Evolutionary conservation across 805 yeast species (phyloP).

Genomic region (Maudiozyma barnettii): DNA sequence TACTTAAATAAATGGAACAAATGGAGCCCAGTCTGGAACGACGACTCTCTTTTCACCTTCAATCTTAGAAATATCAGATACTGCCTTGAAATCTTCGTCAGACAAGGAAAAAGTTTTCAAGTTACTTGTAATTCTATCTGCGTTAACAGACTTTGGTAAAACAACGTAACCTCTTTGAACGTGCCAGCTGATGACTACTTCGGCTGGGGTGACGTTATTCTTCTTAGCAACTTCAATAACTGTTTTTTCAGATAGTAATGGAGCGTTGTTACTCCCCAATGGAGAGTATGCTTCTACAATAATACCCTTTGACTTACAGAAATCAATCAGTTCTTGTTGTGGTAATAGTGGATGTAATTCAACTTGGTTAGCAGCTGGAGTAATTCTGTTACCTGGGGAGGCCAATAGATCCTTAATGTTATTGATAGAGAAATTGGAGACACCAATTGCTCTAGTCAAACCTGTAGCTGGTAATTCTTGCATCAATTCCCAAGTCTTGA

Average conservation of each 20-base stretch:
- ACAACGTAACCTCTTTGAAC: conserved; percentile 46
- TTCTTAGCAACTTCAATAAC: conserved; percentile 38
- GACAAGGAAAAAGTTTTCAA: conserved; percentile 25
- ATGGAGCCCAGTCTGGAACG: conserved; percentile 20
- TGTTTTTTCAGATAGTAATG: conserved; percentile 38
- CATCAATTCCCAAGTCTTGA: conserved; percentile 55
- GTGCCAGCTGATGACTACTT: conserved; percentile 50
- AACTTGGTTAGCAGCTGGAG: conserved; percentile 67
- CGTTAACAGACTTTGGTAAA: conserved; percentile 41
- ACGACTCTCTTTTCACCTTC: conserved; percentile 27
- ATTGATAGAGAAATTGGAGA: conserved; percentile 57
- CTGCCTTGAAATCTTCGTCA: conserved; percentile 29
- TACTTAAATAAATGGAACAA: conserved; percentile 4
- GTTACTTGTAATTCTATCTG: conserved; percentile 35
- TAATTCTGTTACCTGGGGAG: conserved; percentile 38
- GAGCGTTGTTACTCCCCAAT: conserved; percentile 52
- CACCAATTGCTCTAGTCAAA: conserved; percentile 60
- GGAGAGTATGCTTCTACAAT: conserved; percentile 71
- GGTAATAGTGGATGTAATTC: conserved; percentile 70
- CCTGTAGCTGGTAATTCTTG: conserved; percentile 46
- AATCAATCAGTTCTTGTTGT: conserved; percentile 49
- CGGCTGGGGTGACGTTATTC: conserved; percentile 35
- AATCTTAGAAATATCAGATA: conserved; percentile 21
- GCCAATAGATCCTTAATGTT: conserved; percentile 43
- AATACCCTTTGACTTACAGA: conserved; percentile 43